Conservation (phyloP, 106 monocot species). For the Dioscorea alata region DNA sequence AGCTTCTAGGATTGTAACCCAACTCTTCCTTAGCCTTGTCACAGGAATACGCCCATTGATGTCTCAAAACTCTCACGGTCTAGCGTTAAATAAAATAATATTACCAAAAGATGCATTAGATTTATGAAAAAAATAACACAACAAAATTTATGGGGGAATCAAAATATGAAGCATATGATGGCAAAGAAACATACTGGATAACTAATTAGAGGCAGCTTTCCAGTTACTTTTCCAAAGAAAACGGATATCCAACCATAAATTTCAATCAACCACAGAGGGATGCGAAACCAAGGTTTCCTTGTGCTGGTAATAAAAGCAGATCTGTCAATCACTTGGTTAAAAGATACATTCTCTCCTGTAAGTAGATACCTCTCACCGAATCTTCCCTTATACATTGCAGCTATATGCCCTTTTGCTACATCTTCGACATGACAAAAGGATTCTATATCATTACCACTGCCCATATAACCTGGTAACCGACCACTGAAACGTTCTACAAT, state of each 20-base stretch:
- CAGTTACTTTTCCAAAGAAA: constrained; percentile 61
- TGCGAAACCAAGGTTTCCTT: constrained; percentile 57
- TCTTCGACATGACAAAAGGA: constrained; percentile 92
- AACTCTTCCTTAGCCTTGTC: constrained; percentile 77
- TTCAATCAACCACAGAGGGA: constrained; percentile 72
- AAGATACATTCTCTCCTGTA: constrained; percentile 85
- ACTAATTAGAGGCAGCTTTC: constrained; percentile 86
- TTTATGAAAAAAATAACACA: background rate
- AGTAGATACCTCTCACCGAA: constrained; percentile 87
- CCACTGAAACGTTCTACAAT: constrained; percentile 87
- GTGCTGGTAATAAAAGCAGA: constrained; percentile 69
- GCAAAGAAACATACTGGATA: constrained; percentile 57
- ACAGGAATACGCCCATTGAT: constrained; percentile 96
- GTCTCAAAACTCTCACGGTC: constrained; percentile 54
- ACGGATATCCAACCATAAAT: constrained; percentile 90
- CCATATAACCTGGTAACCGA: constrained; percentile 86
- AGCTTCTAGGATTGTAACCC: constrained; percentile 71
- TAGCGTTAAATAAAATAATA: constrained; percentile 12
- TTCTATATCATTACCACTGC: constrained; percentile 43
- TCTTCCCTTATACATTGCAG: constrained; percentile 71
- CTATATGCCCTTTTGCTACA: constrained; percentile 75
- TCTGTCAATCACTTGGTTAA: constrained; percentile 50
- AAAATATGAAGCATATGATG: no score
- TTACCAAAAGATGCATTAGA: background rate
- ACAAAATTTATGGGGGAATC: background rate